Percentiles rank a stretch among this genome's conserved stretches.
Evolutionary conservation across 768 basidiomycete species (phyloP).

Genomic region (Boletus coccyginus): DNA sequence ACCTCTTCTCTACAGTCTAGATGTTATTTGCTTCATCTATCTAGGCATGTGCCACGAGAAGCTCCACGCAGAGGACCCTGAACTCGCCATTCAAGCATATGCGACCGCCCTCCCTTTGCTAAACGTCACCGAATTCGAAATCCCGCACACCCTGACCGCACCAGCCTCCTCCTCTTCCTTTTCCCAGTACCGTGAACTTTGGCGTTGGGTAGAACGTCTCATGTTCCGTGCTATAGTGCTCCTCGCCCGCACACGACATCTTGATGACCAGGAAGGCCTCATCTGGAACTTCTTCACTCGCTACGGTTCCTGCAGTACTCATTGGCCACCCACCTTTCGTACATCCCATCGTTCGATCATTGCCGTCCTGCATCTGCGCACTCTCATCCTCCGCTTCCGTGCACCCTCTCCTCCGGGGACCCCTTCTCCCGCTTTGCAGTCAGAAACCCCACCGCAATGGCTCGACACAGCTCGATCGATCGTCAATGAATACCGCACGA

Average conservation of each 20-base stretch:
- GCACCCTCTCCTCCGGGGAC: slow-evolving; percentile 12
- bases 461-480: slow-evolving; percentile 59
- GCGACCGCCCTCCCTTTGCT: slow-evolving; percentile 54
- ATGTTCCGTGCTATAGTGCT: slow-evolving; percentile 79
- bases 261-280: slow-evolving; percentile 36
- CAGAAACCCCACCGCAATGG: slow-evolving; percentile 50
- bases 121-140: slow-evolving; percentile 44
- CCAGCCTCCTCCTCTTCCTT: slow-evolving; percentile 46
- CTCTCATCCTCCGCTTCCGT: slow-evolving; percentile 55
- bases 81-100: slow-evolving; percentile 58
- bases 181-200: slow-evolving; percentile 72
- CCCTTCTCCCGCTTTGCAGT: slow-evolving; percentile 17
- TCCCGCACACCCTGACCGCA: slow-evolving; percentile 34
- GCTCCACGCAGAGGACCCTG: slow-evolving; percentile 45
- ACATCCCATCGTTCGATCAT: slow-evolving; percentile 72
- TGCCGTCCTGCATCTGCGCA: slow-evolving; percentile 68
- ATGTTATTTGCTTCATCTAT: neutral
- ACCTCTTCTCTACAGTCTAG: neutral
- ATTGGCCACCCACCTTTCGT: slow-evolving; percentile 81
- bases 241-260: slow-evolving; percentile 45
- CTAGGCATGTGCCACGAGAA: slow-evolving; percentile 77
- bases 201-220: slow-evolving; percentile 80
- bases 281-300: slow-evolving; percentile 65
- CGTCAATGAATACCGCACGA: slow-evolving; percentile 66
- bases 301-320: slow-evolving; percentile 57